Evolutionary conservation across 257 asterid species (phyloP), one percentile per base, ranked within the genome.

Genomic region (Salvia rosmarinus): DNA sequence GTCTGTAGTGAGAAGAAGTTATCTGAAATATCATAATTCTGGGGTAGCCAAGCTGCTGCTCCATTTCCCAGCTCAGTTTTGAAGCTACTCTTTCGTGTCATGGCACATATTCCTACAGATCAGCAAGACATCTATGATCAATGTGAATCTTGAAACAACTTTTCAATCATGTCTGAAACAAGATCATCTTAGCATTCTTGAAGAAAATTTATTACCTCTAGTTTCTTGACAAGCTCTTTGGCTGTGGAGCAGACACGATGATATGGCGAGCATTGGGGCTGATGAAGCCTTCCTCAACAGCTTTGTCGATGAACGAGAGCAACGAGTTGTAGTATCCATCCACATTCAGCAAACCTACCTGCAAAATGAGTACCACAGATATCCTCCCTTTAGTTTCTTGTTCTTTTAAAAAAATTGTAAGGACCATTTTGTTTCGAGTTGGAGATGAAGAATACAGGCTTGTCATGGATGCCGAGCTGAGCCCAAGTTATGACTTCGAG

Each of bases 401-500:
- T 25, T 54, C 16, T 64, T 12, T 64, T 64, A n/a, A n/a, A n/a
- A n/a, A n/a, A n/a, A n/a, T n/a, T 9, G 20, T 40, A 4, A 39
- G 49, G 2, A 19, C 2, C 2, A 16, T 20, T 19, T 21, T 42
- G 14, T 14, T 64, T 25, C 8, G 39, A 42, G 55, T 47, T 65
- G 10, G 28, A n/a, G 9, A 65, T 1, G 70, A 65, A 4, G 43
- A 35, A 9, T 93, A 93, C 98, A 86, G 98, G 98, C 82, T 93
- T 93, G 70, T 93, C 96, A 72, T 93, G 97, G 77, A 93, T 93
- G 54, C 98, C 98, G 25, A 93, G 98, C 71, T 93, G 98, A 55
- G 98, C 97, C 98, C 98, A 93, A 3, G 98, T 93, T 83, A 93
- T 93, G 49, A 90, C 98, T 83, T 93, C 98, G 28, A 93, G 96